Evolutionary conservation across 768 basidiomycete genomes (phyloP).

Genomic region (Suillus spraguei): DNA sequence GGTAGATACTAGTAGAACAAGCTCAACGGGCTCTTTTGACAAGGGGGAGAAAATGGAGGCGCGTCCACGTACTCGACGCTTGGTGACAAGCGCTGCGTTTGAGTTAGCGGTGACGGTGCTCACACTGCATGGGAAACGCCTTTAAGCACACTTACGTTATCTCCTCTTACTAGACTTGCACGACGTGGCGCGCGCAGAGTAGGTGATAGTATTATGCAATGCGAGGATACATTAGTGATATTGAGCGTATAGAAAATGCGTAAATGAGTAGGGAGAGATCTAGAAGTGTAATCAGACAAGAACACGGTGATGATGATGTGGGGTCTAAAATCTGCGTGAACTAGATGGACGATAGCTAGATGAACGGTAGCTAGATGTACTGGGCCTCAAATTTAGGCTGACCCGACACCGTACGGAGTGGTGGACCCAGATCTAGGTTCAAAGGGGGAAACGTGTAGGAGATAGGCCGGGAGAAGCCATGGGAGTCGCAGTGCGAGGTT

Average conservation of each 20-base stretch:
- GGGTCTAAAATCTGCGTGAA: conserved; percentile 37
- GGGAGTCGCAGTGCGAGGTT: conserved; percentile 70
- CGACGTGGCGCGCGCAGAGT: background rate
- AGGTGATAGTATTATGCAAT: conserved; percentile 10
- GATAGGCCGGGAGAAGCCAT: conserved; percentile 51
- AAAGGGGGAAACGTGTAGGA: conserved; percentile 37
- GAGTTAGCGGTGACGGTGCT: background rate
- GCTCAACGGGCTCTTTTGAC: background rate
- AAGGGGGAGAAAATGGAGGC: no score
- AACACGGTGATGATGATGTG: background rate
- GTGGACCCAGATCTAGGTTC: conserved; percentile 60
- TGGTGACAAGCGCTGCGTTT: background rate
- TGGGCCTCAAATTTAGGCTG: conserved; percentile 58
- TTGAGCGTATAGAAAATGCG: conserved; percentile 21
- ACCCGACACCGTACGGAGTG: conserved; percentile 50
- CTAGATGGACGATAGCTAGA: conserved; percentile 41
- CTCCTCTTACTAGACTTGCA: background rate
- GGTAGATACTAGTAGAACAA: background rate
- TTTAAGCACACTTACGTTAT: conserved; percentile 3
- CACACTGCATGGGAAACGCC: conserved; percentile 3
- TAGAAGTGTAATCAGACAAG: conserved; percentile 15
- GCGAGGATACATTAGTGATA: conserved; percentile 18
- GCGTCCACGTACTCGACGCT: background rate
- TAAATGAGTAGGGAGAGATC: conserved; percentile 14
- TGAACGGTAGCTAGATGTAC: conserved; percentile 56